These are phyloP conservation scores for Artemisia tridentata DNA, from an alignment of 129 eudicot genomes.

Conservation along the genomic window DNA sequence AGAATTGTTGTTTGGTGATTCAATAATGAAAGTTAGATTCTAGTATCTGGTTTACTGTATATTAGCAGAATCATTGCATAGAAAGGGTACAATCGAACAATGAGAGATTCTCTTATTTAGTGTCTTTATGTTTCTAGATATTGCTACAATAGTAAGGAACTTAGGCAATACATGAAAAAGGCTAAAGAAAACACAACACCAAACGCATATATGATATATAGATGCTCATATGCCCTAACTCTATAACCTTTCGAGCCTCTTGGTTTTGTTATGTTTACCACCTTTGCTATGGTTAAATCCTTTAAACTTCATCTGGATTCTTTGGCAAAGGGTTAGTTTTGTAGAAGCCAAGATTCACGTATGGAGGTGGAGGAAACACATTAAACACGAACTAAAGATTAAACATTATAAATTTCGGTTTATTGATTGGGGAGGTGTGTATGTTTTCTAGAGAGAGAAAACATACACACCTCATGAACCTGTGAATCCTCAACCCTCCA, in stretches of 20 bases:
- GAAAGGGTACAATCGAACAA: background rate
- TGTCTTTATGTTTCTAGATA: background rate
- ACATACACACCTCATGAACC: too few relatives aligned
- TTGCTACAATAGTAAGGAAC: background rate
- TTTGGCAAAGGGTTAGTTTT: constrained; percentile 23
- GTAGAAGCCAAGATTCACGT: too few relatives aligned
- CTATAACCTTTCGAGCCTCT: constrained; percentile 2
- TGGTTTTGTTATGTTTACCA: background rate
- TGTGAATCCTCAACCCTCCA: too few relatives aligned
- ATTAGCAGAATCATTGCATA: too few relatives aligned
- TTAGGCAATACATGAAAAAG: background rate
- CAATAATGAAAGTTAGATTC: background rate
- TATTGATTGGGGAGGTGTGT: too few relatives aligned
- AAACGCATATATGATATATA: background rate
- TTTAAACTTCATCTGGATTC: background rate
- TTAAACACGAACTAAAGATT: too few relatives aligned
- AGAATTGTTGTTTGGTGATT: background rate
- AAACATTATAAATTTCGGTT: too few relatives aligned
- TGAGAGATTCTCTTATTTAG: background rate
- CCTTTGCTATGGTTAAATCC: background rate
- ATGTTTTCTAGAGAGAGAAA: too few relatives aligned
- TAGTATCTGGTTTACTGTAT: too few relatives aligned
- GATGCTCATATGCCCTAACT: background rate
- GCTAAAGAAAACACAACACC: constrained; percentile 4
- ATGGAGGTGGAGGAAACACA: too few relatives aligned